Base-by-base conservation (phyloP, 2,329 filamentous ascomycete species). In the Tolypocladium tundrense region DNA sequence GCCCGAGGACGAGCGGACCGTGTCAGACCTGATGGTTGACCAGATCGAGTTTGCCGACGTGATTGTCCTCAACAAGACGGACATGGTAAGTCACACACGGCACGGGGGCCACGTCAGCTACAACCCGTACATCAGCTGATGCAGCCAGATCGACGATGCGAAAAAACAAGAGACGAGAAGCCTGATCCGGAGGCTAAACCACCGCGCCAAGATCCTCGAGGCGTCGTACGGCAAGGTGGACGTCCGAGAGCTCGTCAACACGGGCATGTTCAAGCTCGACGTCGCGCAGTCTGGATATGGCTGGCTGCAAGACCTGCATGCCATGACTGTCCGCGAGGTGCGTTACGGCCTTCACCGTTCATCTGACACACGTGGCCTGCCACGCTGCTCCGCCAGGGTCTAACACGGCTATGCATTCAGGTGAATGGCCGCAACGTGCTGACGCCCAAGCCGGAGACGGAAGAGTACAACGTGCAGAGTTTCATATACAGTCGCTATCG, bases 31-130 rank as follows among this genome's bases (percentile, higher is more conserved):
- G 0, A 88, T 90, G 79, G 86, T 88, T 0, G 87, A 90, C 63
- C 87, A 90, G 65, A 88, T 90, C 59, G 88, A 91, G 69, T 91
- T 91, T 63, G 86, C 87, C 0, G 86, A 90, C 62, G 86, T 90
- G 8, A 79, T 90, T 16, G 77, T 90, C 4, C 72, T 90, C 24
- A 90, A 90, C 72, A 90, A 90, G 69, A 75, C 81, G 7, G 86
- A 89, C 60, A 81, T 84, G 60, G 83, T 88, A 16, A 24, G 66
- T 53, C n/a, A 14, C 37, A 9, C 3, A 58, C 42, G n/a, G 14
- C 21, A 35, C 13, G 37, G 9, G 16, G 16, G 16, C 4, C 39
- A 19, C 5, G 8, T 40, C 42, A 16, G 8, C 1, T 9, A 0
- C 21, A 35, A 19, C 1, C 16, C 3, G 35, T 35, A 31, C 27